A percentile compares a stretch with the other conserved stretches of the same genome.
These are phyloP conservation scores for Suhomyces taliae DNA, from an alignment of 1,139 yeast species.

Conservation along the genomic window DNA sequence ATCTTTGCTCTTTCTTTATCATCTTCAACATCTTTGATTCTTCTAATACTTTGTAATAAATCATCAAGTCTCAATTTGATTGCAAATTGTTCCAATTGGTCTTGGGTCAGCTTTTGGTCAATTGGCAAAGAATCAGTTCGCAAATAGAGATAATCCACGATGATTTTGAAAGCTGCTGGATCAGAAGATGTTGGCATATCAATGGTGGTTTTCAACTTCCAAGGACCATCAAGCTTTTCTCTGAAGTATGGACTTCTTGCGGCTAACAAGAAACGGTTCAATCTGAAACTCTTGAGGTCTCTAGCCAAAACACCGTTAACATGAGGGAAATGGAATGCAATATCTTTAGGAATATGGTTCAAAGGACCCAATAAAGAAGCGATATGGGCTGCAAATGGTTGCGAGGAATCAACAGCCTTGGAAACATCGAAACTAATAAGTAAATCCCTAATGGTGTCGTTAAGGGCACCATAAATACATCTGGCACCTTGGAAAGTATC, in stretches of 20 bases:
- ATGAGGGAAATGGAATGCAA: slow-evolving; percentile 30
- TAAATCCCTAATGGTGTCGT: slow-evolving; percentile 59
- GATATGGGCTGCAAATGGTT: slow-evolving; percentile 74
- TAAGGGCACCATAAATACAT: slow-evolving; percentile 76
- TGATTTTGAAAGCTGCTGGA: slow-evolving; percentile 31
- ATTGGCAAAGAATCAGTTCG: slow-evolving; percentile 30
- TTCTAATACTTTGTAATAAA: slow-evolving; percentile 32
- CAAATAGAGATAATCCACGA: slow-evolving; percentile 56
- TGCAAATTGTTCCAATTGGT: slow-evolving; percentile 33
- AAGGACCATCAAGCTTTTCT: slow-evolving; percentile 24
- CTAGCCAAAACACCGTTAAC: slow-evolving; percentile 15
- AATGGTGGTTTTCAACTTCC: slow-evolving; percentile 25
- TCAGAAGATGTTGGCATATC: slow-evolving; percentile 23
- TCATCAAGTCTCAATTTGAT: slow-evolving; percentile 34
- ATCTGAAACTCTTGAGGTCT: slow-evolving; percentile 20
- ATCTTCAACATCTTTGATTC: slow-evolving; percentile 13
- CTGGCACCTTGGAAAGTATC: slow-evolving; percentile 81
- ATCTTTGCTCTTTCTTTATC: slow-evolving; percentile 37
- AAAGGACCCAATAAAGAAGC: slow-evolving; percentile 46
- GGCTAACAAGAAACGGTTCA: slow-evolving; percentile 43
- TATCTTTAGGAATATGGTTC: slow-evolving; percentile 36
- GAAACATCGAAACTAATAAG: slow-evolving; percentile 64
- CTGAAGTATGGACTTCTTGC: slow-evolving; percentile 37
- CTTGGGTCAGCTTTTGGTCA: slow-evolving; percentile 22
- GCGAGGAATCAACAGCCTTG: slow-evolving; percentile 64